Conservation (phyloP, 345 rosid species). For the Arabidopsis suecica region DNA sequence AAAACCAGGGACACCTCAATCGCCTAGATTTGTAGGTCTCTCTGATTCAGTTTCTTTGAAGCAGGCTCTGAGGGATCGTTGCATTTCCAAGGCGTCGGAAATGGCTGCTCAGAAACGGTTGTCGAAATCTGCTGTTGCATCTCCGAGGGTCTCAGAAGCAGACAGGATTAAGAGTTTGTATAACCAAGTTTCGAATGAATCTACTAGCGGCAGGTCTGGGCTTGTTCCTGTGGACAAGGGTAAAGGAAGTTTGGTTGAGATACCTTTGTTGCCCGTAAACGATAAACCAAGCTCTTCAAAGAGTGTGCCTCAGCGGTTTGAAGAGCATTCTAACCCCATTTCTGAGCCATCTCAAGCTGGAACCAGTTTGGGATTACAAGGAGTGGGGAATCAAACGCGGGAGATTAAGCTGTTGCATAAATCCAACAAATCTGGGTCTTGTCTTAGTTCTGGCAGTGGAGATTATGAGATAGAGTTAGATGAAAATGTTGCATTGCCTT, state of each 20-base stretch:
- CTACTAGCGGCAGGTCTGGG: conserved; percentile 49
- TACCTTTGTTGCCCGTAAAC: conserved; percentile 59
- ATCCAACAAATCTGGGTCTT: conserved; percentile 48
- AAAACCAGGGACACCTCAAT: conserved; percentile 72
- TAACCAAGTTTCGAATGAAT: conserved; percentile 68
- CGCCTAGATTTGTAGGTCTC: conserved; percentile 62
- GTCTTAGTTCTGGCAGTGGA: conserved; percentile 36
- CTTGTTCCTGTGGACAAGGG: conserved; percentile 47
- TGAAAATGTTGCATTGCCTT: conserved; percentile 18
- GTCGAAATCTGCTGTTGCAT: conserved; percentile 55
- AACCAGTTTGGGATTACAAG: conserved; percentile 38
- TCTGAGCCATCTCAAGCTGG: conserved; percentile 53
- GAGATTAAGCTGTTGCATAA: conserved; percentile 46
- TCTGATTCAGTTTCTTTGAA: conserved; percentile 82
- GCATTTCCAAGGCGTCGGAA: conserved; percentile 95
- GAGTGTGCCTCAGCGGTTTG: conserved; percentile 45
- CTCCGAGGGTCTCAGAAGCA: conserved; percentile 79
- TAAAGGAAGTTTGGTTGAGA: conserved; percentile 59
- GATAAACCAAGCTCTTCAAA: conserved; percentile 50
- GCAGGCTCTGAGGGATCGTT: conserved; percentile 91
- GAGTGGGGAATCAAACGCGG: conserved; percentile 31
- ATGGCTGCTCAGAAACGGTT: conserved; percentile 92
- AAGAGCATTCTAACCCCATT: conserved; percentile 45
- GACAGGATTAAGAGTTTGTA: conserved; percentile 85
- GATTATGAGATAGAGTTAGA: conserved; percentile 37